Base-by-base conservation (phyloP, 495 filamentous ascomycete genomes). In the Corynascus novoguineensis region DNA sequence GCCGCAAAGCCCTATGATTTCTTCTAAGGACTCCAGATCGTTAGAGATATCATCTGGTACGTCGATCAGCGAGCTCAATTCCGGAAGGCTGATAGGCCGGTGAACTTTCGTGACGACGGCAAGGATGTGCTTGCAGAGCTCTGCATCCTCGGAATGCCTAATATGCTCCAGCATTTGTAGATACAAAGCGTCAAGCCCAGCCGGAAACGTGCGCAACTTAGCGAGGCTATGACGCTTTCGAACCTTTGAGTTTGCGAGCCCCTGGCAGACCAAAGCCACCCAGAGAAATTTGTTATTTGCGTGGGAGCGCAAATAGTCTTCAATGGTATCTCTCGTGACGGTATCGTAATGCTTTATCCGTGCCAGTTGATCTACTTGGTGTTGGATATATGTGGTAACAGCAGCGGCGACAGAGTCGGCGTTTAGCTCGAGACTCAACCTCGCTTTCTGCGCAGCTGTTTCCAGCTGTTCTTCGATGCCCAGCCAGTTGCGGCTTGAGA, bases 401-500 rank as follows among this genome's bases (percentile, higher is more conserved):
- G 65, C 65, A 14, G 29, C 4, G 3, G 60, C 56, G n/a, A 68
- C 53, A 19, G 24, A 40, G 3, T 59, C 51, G 11, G 60, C 60
- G 34, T 68, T 64, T 17, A 72, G 29, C 65, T 74, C 68, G n/a
- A 76, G 63, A 15, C 55, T 56, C 11, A 73, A 58, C 54, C 45
- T 69, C 25, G 50, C 28, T 21, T 56, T 60, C 4, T 35, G 37
- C 1, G 46, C 40, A 14, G 37, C 55, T 17, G 12, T 56, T 22
- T 58, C 55, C n/a, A 76, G 62, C 24, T 17, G 11, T 52, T 68
- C 49, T 48, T 71, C 67, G 42, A 77, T 73, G 9, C 61, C 41
- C 4, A 53, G 66, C 50, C 60, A 49, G 56, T 76, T 75, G 22
- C 72, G 70, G 44, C 74, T 73, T 1, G 70, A 75, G 14, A 75